phyloP scores from a whole-genome alignment of 352 stramenopile species.

The Pythium coloratum region DNA sequence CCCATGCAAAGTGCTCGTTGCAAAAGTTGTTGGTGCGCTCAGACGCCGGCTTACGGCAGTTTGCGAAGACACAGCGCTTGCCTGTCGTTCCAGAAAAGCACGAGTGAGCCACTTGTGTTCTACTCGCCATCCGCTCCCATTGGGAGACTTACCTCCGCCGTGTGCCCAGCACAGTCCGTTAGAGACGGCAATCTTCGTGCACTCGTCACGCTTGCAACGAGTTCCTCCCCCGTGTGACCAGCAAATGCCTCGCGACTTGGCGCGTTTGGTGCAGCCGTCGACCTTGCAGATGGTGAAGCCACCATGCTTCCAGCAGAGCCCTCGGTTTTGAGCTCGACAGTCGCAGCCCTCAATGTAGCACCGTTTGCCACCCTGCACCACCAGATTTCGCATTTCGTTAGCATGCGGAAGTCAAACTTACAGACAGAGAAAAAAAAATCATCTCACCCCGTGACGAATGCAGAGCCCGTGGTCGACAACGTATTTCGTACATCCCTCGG shows the following conservation, averaged over 20 bases:
- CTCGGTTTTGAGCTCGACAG: conserved; percentile 46
- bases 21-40: conserved; percentile 32
- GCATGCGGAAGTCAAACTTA: neutral
- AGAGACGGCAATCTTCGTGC: conserved; percentile 36
- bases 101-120: neutral
- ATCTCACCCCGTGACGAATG: conserved; percentile 42
- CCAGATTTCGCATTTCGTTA: neutral
- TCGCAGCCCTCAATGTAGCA: conserved; percentile 47
- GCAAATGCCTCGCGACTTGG: conserved; percentile 31
- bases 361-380: conserved; percentile 38
- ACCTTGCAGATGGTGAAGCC: conserved; percentile 35
- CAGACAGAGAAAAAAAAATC: neutral
- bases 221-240: conserved; percentile 31
- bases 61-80: conserved; percentile 24
- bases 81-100: conserved; percentile 10
- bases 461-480: conserved; percentile 46
- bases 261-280: conserved; percentile 29
- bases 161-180: conserved; percentile 45
- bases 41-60: conserved; percentile 28
- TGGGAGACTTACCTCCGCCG: conserved; percentile 18
- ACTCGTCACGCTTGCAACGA: conserved; percentile 32
- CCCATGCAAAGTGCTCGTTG: conserved; percentile 23
- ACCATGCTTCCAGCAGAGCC: conserved; percentile 48
- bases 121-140: neutral
- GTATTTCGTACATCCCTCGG: conserved; percentile 46